Base-by-base conservation (phyloP, 176 grass and related monocot genomes). In the Miscanthus lutarioriparius region DNA sequence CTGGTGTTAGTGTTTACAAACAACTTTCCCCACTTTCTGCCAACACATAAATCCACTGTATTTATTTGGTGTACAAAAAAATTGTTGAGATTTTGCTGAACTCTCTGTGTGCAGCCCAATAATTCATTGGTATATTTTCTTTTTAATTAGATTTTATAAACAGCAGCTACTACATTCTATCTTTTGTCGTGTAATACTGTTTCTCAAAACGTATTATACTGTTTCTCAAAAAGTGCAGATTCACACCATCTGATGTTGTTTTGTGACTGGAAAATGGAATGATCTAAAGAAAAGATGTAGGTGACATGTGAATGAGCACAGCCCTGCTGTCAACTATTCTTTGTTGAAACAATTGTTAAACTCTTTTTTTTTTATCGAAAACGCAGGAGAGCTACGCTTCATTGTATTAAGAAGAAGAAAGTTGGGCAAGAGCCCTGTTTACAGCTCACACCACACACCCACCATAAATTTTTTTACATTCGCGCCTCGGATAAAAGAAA, bases 61-160 rank as follows among this genome's bases (percentile, higher is more conserved):
- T 68, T 28, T 39, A 33, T 25, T 15, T 44, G 16, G 19, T 33
- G 2, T 72, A 41, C 26, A 62, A 28, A 59, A 59, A 17, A 63
- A 20, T 10, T 22, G 2, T 33, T 66, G 27, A 25, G 28, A 47
- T 33, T 64, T 64, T 44, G 8, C 25, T 64, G 39, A 64, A 33
- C 33, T 9, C 1, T 83, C 2, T 83, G 19, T 6, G 36, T 10
- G 19, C 14, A 44, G 39, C 39, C 11, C n/a, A 27, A 44, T 6
- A 25, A 13, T 40, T 26, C 22, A 15, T 27, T 6, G 19, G 37
- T 25, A 30, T 79, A 59, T 20, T 39, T 45, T 73, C 8, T 3
- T 58, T 37, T 37, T 37, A 7, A 37, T 82, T 40, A 82, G 10
- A 59, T 82, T 72, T 61, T 19, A 82, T 19, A 82, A 72, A 8